Evolutionary conservation across 345 rosid genomes (phyloP), one percentile per base, ranked within the genome.

Genomic region (Salix purpurea): DNA sequence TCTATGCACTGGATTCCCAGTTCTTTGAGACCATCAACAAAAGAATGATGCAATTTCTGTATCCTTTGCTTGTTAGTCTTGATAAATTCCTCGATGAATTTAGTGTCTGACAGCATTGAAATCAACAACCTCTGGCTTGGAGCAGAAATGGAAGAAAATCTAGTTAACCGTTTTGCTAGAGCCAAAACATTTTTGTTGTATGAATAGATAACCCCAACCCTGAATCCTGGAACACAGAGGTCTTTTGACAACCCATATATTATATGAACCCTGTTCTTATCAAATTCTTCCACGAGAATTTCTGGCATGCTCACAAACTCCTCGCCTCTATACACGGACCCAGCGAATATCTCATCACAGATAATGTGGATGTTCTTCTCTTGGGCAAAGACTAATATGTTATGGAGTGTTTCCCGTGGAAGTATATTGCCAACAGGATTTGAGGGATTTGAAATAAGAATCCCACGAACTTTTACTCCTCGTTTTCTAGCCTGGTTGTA

Each of bases 271-370:
- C 97, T 88, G 75, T 67, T 82, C 90, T 87, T 90, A 85, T 93
- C 99, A 66, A 82, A 83, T 28, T 88, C 91, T 76, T 84, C 94
- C 74, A 72, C 86, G 26, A 90, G 84, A 65, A 95, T 82, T 84
- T 95, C 91, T 19, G 93, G 90, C 89, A 91, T 84, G 87, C 97
- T 95, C 62, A 95, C 92, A 84, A 95, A 93, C 77, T 90, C 91
- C 69, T 81, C 88, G n/a, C 75, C 79, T 65, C 94, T 94, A 76
- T 87, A 88, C 40, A 84, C 83, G 72, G 96, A 89, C 6, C 97
- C 99, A 2, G 91, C 93, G 66, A 87, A 93, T 82, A 95, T 93
- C 85, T 95, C 97, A 69, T 95, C 99, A 60, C 90, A 91, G 71
- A 93, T 90, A 24, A 95, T 86, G 80, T 91, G 97, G 70, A 93